Conservation (phyloP, 768 basidiomycete species). For the Scleroderma citrinum region DNA sequence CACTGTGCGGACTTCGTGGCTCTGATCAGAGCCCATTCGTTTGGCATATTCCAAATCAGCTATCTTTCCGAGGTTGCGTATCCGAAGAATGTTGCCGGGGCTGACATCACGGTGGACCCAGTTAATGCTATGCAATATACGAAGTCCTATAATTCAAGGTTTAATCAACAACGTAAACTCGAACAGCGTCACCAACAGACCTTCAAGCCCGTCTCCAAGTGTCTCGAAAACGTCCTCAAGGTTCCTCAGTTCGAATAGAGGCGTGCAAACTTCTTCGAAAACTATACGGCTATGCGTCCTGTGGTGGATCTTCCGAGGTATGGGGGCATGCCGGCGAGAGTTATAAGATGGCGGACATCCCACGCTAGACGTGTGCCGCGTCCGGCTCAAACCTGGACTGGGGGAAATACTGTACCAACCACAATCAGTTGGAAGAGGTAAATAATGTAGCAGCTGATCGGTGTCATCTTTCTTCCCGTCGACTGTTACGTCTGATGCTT, state of each 20-base stretch:
- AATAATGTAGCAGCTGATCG: neutral
- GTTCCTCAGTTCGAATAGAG: neutral
- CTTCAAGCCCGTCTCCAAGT: neutral
- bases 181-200: neutral
- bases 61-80: neutral
- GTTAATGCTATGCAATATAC: conserved; percentile 1
- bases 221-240: neutral
- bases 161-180: neutral
- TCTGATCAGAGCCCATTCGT: neutral
- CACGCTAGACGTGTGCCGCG: neutral
- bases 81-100: conserved; percentile 8
- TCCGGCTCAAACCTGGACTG: too few species aligned
- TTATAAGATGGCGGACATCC: neutral
- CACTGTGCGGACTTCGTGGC: neutral
- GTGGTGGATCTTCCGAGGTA: neutral
- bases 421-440: neutral
- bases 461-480: conserved; percentile 1
- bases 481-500: neutral
- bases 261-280: conserved; percentile 10
- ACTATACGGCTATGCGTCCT: conserved; percentile 10
- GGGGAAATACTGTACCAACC: neutral
- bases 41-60: conserved; percentile 13
- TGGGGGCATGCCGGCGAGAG: neutral
- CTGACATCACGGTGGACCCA: conserved; percentile 17
- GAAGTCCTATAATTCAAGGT: conserved; percentile 1